phyloP scores from a whole-genome alignment of 306 rosid genomes.

The Astragalus glycyphyllos region DNA sequence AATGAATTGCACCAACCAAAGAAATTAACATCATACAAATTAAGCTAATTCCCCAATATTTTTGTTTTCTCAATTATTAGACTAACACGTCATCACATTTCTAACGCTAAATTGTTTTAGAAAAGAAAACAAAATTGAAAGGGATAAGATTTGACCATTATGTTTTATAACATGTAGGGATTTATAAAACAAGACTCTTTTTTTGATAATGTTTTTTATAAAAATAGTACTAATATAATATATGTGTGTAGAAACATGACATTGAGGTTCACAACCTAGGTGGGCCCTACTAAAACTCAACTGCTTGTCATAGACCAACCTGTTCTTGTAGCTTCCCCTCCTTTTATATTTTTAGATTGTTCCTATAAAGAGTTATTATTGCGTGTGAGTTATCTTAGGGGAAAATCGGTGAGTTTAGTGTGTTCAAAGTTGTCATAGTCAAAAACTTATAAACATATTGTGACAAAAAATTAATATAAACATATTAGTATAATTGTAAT shows the following conservation, averaged over 20 bases:
- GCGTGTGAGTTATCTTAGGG: background rate
- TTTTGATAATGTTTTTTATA: too few relatives aligned
- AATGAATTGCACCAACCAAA: background rate
- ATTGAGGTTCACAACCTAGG: conserved; percentile 30
- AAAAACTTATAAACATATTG: background rate
- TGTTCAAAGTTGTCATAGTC: background rate
- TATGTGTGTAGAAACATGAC: too few relatives aligned
- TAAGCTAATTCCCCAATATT: background rate
- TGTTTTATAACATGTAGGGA: too few relatives aligned
- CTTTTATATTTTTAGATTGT: conserved; percentile 1
- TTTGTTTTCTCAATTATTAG: background rate
- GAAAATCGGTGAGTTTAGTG: background rate
- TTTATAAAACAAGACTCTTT: too few relatives aligned
- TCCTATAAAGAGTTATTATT: background rate
- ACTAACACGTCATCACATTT: background rate
- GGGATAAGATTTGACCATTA: background rate
- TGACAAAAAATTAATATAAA: too few relatives aligned
- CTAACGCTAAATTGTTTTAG: background rate
- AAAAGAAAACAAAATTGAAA: background rate
- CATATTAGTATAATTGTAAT: too few relatives aligned
- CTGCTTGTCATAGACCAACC: conserved; percentile 36
- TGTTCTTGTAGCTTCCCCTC: conserved; percentile 23
- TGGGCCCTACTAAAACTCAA: conserved; percentile 44
- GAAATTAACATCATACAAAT: background rate
- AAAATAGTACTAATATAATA: too few relatives aligned